These are phyloP conservation scores for Primulina eburnea DNA, from an alignment of 257 asterid genomes.

Conservation along the genomic window DNA sequence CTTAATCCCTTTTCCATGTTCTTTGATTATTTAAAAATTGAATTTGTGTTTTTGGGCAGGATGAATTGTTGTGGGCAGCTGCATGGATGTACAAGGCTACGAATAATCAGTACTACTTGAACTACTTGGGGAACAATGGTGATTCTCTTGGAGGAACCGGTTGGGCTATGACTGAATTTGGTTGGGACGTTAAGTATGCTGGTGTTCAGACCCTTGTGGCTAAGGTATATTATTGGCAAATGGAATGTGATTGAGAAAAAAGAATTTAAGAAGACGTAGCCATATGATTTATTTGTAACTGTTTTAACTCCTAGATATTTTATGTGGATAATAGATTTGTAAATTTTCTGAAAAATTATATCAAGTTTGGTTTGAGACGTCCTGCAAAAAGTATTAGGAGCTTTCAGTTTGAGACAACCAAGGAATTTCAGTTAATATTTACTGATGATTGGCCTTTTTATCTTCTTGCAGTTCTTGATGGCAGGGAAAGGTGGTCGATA, in stretches of 20 bases:
- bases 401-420: not conserved
- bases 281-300: no score
- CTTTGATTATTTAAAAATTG: not conserved
- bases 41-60: conserved; percentile 34
- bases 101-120: conserved; percentile 57
- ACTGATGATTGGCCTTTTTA: not conserved
- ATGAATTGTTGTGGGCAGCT: conserved; percentile 95
- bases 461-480: conserved; percentile 66
- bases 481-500: conserved; percentile 67
- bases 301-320: no score
- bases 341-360: no score
- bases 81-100: conserved; percentile 97
- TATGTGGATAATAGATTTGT: no score
- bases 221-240: conserved; percentile 42
- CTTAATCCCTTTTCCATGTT: not conserved
- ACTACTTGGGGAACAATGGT: conserved; percentile 75
- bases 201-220: conserved; percentile 93
- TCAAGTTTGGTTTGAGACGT: no score
- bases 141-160: conserved; percentile 92
- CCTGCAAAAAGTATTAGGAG: no score
- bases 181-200: conserved; percentile 97
- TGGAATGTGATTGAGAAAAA: not conserved
- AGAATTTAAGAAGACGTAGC: no score
- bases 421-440: not conserved
- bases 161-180: conserved; percentile 95